phyloP scores from a whole-genome alignment of 2,329 filamentous ascomycete species.

The Triangularia verruculosa region DNA sequence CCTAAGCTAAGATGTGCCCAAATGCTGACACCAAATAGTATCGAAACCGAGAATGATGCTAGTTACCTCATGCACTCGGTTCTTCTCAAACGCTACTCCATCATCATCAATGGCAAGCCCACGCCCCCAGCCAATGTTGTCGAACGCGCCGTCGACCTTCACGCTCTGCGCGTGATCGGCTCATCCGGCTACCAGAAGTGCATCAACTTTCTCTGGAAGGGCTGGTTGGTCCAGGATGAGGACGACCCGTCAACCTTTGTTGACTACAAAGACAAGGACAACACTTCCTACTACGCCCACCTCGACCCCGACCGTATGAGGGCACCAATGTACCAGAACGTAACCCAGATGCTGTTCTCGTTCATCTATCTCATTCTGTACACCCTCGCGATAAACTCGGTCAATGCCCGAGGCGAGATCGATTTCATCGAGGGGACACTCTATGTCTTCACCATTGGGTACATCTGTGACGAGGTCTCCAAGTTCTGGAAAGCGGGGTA shows the following conservation, averaged over 20 bases:
- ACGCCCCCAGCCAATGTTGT: slow-evolving; percentile 82
- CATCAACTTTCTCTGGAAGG: slow-evolving; percentile 86
- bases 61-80: slow-evolving; percentile 76
- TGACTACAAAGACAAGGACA: slow-evolving; percentile 78
- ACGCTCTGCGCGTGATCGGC: slow-evolving; percentile 83
- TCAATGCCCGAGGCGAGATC: slow-evolving; percentile 80
- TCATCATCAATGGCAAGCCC: slow-evolving; percentile 67
- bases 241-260: slow-evolving; percentile 86
- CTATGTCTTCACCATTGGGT: slow-evolving; percentile 89
- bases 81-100: slow-evolving; percentile 84
- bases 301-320: slow-evolving; percentile 94
- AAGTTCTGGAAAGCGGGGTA: slow-evolving; percentile 95
- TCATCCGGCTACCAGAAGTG: slow-evolving; percentile 96
- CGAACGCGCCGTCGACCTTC: slow-evolving; percentile 89
- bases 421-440: slow-evolving; percentile 80
- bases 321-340: slow-evolving; percentile 88
- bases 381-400: slow-evolving; percentile 88
- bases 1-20: not conserved
- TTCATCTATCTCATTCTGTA: slow-evolving; percentile 81
- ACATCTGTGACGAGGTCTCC: slow-evolving; percentile 78
- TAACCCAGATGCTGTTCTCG: slow-evolving; percentile 80
- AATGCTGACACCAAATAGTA: slow-evolving; percentile 46
- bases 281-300: slow-evolving; percentile 73
- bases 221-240: slow-evolving; percentile 96
- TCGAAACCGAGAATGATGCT: slow-evolving; percentile 79